A percentile compares a stretch with the other conserved stretches of the same genome.
phyloP scores from a whole-genome alignment of 2,329 filamentous ascomycete species.

The Nakataea oryzae region DNA sequence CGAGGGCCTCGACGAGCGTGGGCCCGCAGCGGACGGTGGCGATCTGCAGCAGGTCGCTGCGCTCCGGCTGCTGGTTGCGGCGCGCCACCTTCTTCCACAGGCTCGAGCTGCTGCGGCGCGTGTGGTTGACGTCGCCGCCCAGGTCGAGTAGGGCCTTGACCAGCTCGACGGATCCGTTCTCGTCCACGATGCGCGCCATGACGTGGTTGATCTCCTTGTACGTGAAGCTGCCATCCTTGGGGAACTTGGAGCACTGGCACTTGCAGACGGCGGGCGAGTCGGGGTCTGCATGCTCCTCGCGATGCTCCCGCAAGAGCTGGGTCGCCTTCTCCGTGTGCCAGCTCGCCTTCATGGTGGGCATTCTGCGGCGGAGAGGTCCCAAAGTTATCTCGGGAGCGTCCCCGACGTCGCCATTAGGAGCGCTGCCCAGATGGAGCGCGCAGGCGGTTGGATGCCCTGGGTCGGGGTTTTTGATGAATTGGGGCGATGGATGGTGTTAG shows the following conservation, averaged over 20 bases:
- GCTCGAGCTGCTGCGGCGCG: conserved; percentile 9
- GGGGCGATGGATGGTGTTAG: neutral
- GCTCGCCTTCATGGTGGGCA: neutral
- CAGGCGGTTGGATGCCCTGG: neutral
- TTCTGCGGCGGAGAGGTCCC: neutral
- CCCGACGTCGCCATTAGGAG: neutral
- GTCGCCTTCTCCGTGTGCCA: conserved; percentile 3
- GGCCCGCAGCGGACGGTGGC: conserved; percentile 12
- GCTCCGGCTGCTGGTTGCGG: conserved; percentile 10
- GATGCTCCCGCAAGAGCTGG: conserved; percentile 1
- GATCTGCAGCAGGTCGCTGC: conserved; percentile 14
- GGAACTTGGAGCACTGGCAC: conserved; percentile 22
- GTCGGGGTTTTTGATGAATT: neutral
- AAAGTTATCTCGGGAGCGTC: neutral
- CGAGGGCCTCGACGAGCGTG: conserved; percentile 13
- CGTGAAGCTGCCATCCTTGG: conserved; percentile 8
- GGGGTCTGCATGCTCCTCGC: conserved; percentile 2
- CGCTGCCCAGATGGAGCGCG: neutral
- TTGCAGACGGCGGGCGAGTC: conserved; percentile 3
- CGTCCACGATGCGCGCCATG: conserved; percentile 13
- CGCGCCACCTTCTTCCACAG: conserved; percentile 13
- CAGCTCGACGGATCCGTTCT: conserved; percentile 13
- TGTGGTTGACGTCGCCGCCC: conserved; percentile 16
- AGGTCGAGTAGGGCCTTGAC: conserved; percentile 14
- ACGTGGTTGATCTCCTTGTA: conserved; percentile 15